These are phyloP conservation scores for Camelina sativa DNA, from an alignment of 345 rosid genomes.

Conservation along the genomic window DNA sequence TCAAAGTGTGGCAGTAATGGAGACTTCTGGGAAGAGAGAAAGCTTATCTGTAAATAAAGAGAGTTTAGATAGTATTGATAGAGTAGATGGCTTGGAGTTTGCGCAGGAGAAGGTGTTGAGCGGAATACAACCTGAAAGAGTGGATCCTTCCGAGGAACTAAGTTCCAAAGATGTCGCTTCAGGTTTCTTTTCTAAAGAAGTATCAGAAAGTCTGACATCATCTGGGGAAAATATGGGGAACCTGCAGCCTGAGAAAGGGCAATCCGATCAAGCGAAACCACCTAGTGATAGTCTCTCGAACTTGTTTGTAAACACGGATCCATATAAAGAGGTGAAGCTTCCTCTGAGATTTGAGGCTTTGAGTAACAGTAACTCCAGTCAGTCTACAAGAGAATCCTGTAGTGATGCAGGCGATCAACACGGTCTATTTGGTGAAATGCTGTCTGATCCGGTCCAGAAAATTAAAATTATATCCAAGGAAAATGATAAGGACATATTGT, in stretches of 20 bases:
- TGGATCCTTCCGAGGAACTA: neutral
- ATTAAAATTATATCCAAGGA: slow-evolving; percentile 10
- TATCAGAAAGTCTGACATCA: slow-evolving; percentile 2
- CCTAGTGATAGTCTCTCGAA: slow-evolving; percentile 3
- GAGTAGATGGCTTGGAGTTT: slow-evolving; percentile 21
- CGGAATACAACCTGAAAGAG: neutral
- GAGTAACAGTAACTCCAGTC: slow-evolving; percentile 8
- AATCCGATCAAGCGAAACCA: neutral
- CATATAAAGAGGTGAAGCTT: slow-evolving; percentile 18
- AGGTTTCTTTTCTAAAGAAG: slow-evolving; percentile 1
- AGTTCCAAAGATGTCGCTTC: slow-evolving; percentile 16
- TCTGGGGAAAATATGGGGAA: slow-evolving; percentile 7
- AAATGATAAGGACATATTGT: slow-evolving; percentile 1
- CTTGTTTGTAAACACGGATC: slow-evolving; percentile 6
- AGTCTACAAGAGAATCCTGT: slow-evolving; percentile 12
- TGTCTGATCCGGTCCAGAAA: slow-evolving; percentile 15
- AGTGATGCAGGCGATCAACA: slow-evolving; percentile 15
- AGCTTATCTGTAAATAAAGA: slow-evolving; percentile 12
- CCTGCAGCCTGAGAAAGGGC: slow-evolving; percentile 6
- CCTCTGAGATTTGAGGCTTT: slow-evolving; percentile 9
- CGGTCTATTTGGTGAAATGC: slow-evolving; percentile 9
- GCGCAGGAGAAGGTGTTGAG: slow-evolving; percentile 22
- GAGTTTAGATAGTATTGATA: slow-evolving; percentile 17
- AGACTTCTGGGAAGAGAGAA: slow-evolving; percentile 12
- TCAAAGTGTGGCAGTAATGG: slow-evolving; percentile 15